phyloP scores from a whole-genome alignment of 306 rosid species.

The Fragaria iinumae region DNA sequence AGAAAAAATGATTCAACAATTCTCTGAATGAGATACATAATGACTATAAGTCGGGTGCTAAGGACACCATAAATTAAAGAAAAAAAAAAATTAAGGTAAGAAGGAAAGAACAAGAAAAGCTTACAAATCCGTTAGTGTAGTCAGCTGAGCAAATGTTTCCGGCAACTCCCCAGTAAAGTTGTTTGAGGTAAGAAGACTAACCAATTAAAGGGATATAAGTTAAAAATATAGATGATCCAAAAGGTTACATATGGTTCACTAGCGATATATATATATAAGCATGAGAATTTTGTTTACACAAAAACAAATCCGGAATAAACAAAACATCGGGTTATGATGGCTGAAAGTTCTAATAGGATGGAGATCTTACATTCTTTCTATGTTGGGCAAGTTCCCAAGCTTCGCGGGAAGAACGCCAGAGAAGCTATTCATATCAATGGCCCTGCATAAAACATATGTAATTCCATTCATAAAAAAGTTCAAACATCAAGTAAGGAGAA shows the following conservation, averaged over 20 bases:
- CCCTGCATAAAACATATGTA: constrained; percentile 37
- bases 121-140: constrained; percentile 54
- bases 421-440: constrained; percentile 53
- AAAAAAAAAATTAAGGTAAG: too few species aligned
- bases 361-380: constrained; percentile 57
- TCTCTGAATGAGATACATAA: not conserved
- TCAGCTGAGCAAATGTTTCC: constrained; percentile 43
- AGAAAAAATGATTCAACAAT: not conserved
- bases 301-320: not conserved
- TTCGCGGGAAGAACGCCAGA: constrained; percentile 60
- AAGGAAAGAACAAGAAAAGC: constrained; percentile 16
- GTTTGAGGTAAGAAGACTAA: constrained; percentile 59
- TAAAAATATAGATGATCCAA: not conserved
- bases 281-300: too few species aligned
- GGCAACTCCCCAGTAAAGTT: constrained; percentile 68
- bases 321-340: not conserved
- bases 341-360: not conserved
- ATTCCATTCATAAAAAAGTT: not conserved
- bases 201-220: not conserved
- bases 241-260: not conserved
- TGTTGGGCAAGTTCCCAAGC: constrained; percentile 51
- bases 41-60: not conserved
- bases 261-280: too few species aligned
- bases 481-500: not conserved
- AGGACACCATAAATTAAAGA: not conserved